Base-by-base conservation (phyloP, 2,329 filamentous ascomycete species). In the Stagonosporopsis tanaceti region DNA sequence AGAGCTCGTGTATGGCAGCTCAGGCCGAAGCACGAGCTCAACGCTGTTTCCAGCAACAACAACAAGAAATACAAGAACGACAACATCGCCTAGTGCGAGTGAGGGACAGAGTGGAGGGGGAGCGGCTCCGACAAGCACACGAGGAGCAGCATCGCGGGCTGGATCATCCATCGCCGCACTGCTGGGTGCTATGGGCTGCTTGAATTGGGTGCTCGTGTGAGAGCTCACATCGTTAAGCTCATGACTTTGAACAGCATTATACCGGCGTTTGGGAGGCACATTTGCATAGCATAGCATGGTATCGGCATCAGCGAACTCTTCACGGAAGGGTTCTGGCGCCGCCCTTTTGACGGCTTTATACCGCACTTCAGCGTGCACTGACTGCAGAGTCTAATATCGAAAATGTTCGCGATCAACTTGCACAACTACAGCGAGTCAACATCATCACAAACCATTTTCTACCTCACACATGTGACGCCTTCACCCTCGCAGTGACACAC, bases 31-130 rank as follows among this genome's bases (percentile, higher is more conserved):
- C 20, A 71, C 72, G 3, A 73, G 69, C 3, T 66, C 62, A 4
- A 76, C 73, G 0, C 62, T 80, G 11, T 78, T 79, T 57, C 76
- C 77, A 6, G 77, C 76, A 1, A 76, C 75, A 4, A 73, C 68
- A 22, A 75, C 74, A 1, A 57, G 53, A 34, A 47, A 39, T 5
- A 22, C 37, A 5, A 11, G 12, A 5, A 39, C 50, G 4, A 65
- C 65, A 0, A 22, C 20, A 3, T 50, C 57, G 5, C 51, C 54
- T 9, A 44, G 48, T 22, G 55, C 69, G n/a, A 67, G 59, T 8
- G 65, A 59, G 22, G 60, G 67, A 6, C 54, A 61, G 20, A 61
- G 60, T 47, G 53, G 56, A 44, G 30, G 30, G 6, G 24, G 28
- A 30, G 52, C 40, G 8, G 34, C 34, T 8, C 39, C 46, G 14